Conservation (phyloP, 202 grass and related monocot species). For the Eragrostis tef region DNA sequence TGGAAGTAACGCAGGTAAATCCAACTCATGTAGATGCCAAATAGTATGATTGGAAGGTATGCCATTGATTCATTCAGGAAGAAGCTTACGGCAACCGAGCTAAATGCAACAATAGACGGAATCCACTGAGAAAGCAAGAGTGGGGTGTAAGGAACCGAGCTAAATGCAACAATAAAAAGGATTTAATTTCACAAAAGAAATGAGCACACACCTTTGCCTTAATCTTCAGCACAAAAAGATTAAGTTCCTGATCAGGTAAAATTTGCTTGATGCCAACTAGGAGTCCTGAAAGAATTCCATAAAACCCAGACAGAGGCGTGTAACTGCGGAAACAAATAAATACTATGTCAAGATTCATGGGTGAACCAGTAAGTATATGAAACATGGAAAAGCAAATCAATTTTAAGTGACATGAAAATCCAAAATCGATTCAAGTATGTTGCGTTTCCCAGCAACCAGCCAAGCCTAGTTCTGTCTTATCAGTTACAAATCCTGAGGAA, state of each 20-base stretch:
- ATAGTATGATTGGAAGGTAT: constrained; percentile 72
- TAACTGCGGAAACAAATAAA: constrained; percentile 62
- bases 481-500: not conserved
- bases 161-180: not conserved
- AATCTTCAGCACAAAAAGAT: constrained; percentile 64
- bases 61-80: constrained; percentile 60
- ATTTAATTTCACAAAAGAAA: constrained; percentile 19
- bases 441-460: not conserved
- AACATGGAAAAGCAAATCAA: not conserved
- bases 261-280: constrained; percentile 86
- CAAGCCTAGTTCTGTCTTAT: constrained; percentile 3
- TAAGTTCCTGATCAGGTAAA: constrained; percentile 79
- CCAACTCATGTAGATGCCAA: constrained; percentile 83
- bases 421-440: not conserved
- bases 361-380: not conserved
- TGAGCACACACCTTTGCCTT: constrained; percentile 68
- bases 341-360: constrained; percentile 6
- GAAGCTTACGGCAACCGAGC: constrained; percentile 61
- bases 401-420: not conserved
- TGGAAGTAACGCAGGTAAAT: constrained; percentile 89
- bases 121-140: constrained; percentile 61
- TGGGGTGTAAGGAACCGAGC: not conserved
- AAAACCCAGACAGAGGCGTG: constrained; percentile 78
- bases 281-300: constrained; percentile 83
- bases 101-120: constrained; percentile 61